These are phyloP conservation scores for Triangularia setosa DNA, from an alignment of 2,329 filamentous ascomycete species.

Conservation along the genomic window DNA sequence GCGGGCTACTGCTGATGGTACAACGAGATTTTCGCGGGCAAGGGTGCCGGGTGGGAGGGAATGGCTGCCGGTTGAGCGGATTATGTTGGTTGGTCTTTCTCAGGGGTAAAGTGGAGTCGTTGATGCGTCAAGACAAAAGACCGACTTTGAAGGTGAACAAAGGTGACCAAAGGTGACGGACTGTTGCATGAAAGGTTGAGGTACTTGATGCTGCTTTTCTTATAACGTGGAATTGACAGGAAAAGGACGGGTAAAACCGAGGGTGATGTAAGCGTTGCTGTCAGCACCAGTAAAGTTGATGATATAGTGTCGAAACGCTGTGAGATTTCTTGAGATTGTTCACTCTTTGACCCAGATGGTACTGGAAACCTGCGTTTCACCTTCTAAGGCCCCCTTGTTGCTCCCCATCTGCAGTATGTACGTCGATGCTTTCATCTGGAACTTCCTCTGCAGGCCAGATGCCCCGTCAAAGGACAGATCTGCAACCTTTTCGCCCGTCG, in stretches of 20 bases:
- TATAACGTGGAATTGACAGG: neutral
- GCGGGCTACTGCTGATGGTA: neutral
- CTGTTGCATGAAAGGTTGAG: neutral
- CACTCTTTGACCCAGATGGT: neutral
- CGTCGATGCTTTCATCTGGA: neutral
- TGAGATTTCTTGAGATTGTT: neutral
- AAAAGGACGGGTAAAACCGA: neutral
- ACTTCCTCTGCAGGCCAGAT: neutral
- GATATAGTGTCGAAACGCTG: neutral
- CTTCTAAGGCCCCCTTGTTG: neutral
- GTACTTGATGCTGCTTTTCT: neutral
- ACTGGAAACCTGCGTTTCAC: neutral
- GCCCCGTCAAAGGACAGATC: neutral
- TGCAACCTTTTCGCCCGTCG: neutral
- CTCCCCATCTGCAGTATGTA: neutral
- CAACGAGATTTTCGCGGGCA: neutral
- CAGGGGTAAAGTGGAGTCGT: neutral
- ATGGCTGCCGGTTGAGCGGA: neutral
- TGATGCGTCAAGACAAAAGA: neutral
- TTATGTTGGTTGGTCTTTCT: neutral
- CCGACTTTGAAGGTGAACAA: neutral
- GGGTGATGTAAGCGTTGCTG: neutral
- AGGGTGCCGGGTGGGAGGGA: neutral
- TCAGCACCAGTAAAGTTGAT: neutral
- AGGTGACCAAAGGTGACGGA: neutral